Evolutionary conservation across 768 basidiomycete genomes (phyloP).

Genomic region (Lentinus brumalis): DNA sequence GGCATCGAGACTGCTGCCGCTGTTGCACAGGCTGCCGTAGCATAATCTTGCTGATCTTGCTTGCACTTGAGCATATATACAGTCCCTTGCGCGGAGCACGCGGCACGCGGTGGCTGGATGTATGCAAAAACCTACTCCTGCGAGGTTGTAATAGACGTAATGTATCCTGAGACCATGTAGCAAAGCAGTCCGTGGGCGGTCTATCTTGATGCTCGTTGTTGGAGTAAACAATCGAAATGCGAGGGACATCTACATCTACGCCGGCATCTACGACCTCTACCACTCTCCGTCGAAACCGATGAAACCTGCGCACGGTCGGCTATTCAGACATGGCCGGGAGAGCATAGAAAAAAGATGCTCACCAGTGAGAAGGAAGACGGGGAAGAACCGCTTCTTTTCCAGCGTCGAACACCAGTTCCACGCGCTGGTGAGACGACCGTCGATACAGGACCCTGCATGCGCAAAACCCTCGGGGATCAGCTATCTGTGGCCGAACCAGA

Average conservation of each 20-base stretch:
- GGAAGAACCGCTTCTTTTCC: constrained; percentile 87
- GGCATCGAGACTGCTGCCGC: constrained; percentile 12
- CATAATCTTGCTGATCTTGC: not conserved
- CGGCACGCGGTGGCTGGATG: not conserved
- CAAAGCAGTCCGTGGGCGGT: constrained; percentile 8
- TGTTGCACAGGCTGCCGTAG: constrained; percentile 13
- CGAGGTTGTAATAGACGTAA: constrained; percentile 17
- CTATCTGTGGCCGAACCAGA: not conserved
- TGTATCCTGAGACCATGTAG: constrained; percentile 17
- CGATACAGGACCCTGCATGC: constrained; percentile 66
- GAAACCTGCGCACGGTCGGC: constrained; percentile 52
- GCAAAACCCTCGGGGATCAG: not conserved
- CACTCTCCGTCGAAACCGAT: constrained; percentile 86
- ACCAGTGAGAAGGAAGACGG: constrained; percentile 77
- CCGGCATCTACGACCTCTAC: constrained; percentile 37
- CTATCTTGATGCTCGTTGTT: not conserved
- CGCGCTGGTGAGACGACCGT: constrained; percentile 83
- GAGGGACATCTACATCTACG: not conserved
- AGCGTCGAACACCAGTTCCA: constrained; percentile 90
- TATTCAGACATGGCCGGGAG: not conserved
- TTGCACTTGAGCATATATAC: not conserved
- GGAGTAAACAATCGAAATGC: not conserved
- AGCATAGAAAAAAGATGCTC: constrained; percentile 24
- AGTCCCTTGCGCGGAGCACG: not conserved
- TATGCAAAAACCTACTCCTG: constrained; percentile 9